Percentiles rank a stretch among this genome's conserved stretches.
Evolutionary conservation across 805 yeast species (phyloP).

Genomic region (Lipomyces japonicus): DNA sequence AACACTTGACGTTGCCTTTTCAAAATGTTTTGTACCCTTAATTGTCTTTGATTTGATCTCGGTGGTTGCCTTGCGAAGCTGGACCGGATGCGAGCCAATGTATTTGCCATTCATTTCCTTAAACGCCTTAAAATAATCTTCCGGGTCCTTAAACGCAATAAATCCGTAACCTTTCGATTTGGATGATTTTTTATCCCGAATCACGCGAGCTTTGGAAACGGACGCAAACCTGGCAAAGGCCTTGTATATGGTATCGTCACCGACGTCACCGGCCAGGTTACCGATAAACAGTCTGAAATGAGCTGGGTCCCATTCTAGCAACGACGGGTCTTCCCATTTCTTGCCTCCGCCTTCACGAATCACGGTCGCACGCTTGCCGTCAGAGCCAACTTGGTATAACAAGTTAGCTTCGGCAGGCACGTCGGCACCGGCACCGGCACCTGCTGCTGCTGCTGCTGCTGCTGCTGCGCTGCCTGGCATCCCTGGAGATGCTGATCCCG

Average conservation of each 20-base stretch:
- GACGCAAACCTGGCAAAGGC: constrained; percentile 55
- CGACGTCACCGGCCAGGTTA: constrained; percentile 64
- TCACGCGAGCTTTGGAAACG: constrained; percentile 57
- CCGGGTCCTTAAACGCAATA: constrained; percentile 60
- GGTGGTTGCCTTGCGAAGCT: constrained; percentile 55
- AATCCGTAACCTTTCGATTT: constrained; percentile 69
- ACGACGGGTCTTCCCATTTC: constrained; percentile 47
- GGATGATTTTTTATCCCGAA: constrained; percentile 46
- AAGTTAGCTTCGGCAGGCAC: not conserved
- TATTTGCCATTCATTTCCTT: constrained; percentile 74
- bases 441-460: not conserved
- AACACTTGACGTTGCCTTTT: constrained; percentile 16
- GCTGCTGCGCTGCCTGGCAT: constrained; percentile 5
- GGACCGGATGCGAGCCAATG: constrained; percentile 70
- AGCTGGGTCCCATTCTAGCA: constrained; percentile 63
- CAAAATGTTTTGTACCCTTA: constrained; percentile 14
- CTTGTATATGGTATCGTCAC: constrained; percentile 50
- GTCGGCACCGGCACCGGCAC: not conserved
- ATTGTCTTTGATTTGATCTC: constrained; percentile 24
- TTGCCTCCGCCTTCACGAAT: constrained; percentile 47
- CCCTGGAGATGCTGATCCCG: not conserved
- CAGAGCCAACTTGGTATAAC: constrained; percentile 5
- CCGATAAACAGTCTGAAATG: constrained; percentile 75
- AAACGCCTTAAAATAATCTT: constrained; percentile 67
- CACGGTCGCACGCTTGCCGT: constrained; percentile 34